Base-by-base conservation (phyloP, 805 yeast species). In the Zygotorulaspora chibaensis region DNA sequence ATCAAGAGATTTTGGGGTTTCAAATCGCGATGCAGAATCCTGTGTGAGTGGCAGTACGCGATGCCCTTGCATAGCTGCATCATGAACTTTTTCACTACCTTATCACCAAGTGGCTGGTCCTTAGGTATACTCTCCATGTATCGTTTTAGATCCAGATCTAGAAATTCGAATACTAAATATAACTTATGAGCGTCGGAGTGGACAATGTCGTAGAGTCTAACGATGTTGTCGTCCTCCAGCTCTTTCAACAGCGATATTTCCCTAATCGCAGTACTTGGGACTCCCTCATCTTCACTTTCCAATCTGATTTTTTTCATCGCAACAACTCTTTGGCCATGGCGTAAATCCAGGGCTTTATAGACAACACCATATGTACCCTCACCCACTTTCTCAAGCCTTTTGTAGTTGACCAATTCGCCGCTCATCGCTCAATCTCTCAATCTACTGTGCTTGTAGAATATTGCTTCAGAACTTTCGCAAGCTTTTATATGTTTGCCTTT, bases 281-380 rank as follows among this genome's bases (percentile, higher is more conserved):
- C 95, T 31, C 99, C 99, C 69, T 93, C 97, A 46, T 66, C 76
- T 62, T 93, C 99, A 42, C 95, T 84, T 62, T 93, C 99, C 50
- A 91, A 74, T 58, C 85, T 86, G 69, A 93, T 93, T 65, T 93
- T 98, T 65, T 93, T 93, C 58, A 93, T 73, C 0, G 99, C 99
- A 15, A 93, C 99, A 15, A 90, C 74, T 42, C 70, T 45, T 87
- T 89, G 41, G 89, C 96, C 25, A 90, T 84, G 58, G 83, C 80
- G 51, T 87, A 79, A 65, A 87, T 93, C 61, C 88, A 79, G 34
- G 86, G 70, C 99, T 61, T 91, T 93, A 72, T 91, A 93, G 28
- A 93, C 99, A n/a, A 96, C 95, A 58, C 99, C 99, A 69, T 93
- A 93, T 0, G 99, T 67, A 75, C 95, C 97, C 71, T 93, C 99